phyloP scores from a whole-genome alignment of 108 stramenopile species.

The Fragilaria radians region DNA sequence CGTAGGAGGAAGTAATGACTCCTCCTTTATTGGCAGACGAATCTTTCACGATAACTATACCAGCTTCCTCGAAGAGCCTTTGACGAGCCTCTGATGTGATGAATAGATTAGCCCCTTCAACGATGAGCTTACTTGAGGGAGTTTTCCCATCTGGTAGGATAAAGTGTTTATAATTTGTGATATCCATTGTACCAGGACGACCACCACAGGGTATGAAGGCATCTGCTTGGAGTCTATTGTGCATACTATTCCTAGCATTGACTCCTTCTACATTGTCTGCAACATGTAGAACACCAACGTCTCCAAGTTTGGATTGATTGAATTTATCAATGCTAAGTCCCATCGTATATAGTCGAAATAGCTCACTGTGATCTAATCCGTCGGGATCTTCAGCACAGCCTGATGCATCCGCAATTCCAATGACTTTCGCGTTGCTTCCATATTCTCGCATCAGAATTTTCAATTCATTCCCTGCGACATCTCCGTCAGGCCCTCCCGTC shows the following conservation, averaged over 20 bases:
- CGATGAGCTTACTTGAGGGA: constrained; percentile 85
- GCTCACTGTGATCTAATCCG: constrained; percentile 85
- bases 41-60: constrained; percentile 96
- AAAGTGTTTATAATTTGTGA: constrained; percentile 83
- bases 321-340: constrained; percentile 77
- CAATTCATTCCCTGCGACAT: constrained; percentile 97
- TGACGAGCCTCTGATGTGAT: constrained; percentile 89
- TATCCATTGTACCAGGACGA: constrained; percentile 93
- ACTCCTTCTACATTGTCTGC: constrained; percentile 85
- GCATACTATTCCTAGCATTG: constrained; percentile 95
- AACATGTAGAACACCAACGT: constrained; percentile 54
- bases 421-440: constrained; percentile 88
- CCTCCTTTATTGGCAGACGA: constrained; percentile 98
- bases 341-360: constrained; percentile 80
- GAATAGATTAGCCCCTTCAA: constrained; percentile 97
- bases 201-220: constrained; percentile 97
- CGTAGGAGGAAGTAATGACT: constrained; percentile 95
- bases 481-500: constrained; percentile 98
- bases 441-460: constrained; percentile 94
- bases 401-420: constrained; percentile 94
- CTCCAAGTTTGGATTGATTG: constrained; percentile 65
- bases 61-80: constrained; percentile 86
- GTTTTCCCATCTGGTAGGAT: constrained; percentile 69
- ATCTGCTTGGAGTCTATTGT: constrained; percentile 92
- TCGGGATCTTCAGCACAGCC: constrained; percentile 96